Base-by-base conservation (phyloP, 805 yeast genomes). In the Yarrowia divulgata region DNA sequence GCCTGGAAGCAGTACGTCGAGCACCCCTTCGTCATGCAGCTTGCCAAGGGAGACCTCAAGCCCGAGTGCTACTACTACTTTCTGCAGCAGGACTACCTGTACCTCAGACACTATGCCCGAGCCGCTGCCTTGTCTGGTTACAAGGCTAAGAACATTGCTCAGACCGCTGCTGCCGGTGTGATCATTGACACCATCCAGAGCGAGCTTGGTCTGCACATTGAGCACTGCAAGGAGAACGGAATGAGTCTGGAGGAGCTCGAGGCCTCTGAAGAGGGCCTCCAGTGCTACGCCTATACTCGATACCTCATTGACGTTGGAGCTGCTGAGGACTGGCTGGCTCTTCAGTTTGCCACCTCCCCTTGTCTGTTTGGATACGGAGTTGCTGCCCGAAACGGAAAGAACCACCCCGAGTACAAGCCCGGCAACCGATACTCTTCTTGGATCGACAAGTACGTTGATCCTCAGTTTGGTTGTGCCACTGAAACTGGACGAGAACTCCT, bases 281-380 rank as follows among this genome's bases (percentile, higher is more conserved):
- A 91, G 9, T 84, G 91, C 72, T 74, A 80, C 49, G 84, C 82
- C 1, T 91, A 91, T 76, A 84, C 89, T 42, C 81, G 88, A 46
- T 90, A 86, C 72, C 79, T 91, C 70, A 73, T 83, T 49, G 82
- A 85, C 23, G 78, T 88, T 7, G 88, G 88, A 4, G 77, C 80
- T 32, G 79, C 78, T 49, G 83, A 85, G 35, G 88, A 88, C 75
- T 88, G 88, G 85, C 76, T 88, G 39, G 90, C 87, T 57, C 83
- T 89, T 66, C 86, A 86, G 70, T 84, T 88, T 8, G 90, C 94
- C 0, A 77, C 90, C 68, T 85, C 91, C 8, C 95, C 97, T 0
- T 90, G 97, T 76, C 77, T 90, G 62, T 84, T 87, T 75, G 97
- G 96, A 1, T 89, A 89, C 75, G 81, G 84, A 60, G 92, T 93